Conservation (phyloP, 106 monocot genomes). For the Narthecium ossifragum region DNA sequence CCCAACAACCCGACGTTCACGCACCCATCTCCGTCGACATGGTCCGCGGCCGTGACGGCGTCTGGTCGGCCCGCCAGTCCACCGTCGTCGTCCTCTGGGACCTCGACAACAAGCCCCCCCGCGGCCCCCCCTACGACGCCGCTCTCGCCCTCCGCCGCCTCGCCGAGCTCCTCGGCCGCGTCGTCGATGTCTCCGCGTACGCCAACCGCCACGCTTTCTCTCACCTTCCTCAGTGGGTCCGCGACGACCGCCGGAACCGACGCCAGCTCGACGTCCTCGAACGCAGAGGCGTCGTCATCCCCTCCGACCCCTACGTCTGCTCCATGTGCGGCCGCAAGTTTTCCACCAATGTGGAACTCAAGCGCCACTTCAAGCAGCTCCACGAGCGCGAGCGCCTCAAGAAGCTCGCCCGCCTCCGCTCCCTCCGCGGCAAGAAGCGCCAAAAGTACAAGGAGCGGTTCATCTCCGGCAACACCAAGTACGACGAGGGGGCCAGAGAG, state of each 20-base stretch:
- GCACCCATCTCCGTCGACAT: slow-evolving; percentile 42
- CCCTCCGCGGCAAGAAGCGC: slow-evolving; percentile 83
- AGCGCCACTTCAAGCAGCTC: slow-evolving; percentile 75
- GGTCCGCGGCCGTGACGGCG: slow-evolving; percentile 51
- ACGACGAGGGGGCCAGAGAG: slow-evolving; percentile 68
- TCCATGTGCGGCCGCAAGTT: slow-evolving; percentile 76
- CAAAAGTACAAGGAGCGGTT: slow-evolving; percentile 49
- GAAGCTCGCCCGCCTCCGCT: slow-evolving; percentile 66
- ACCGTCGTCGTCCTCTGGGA: slow-evolving; percentile 88
- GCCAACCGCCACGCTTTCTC: slow-evolving; percentile 96
- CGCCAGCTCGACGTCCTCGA: slow-evolving; percentile 53
- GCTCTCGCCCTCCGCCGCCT: slow-evolving; percentile 56
- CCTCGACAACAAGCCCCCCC: slow-evolving; percentile 99
- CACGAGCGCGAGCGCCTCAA: slow-evolving; percentile 91
- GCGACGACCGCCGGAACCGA: slow-evolving; percentile 53
- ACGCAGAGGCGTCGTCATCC: slow-evolving; percentile 40
- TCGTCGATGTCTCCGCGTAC: slow-evolving; percentile 68
- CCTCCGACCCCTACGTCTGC: slow-evolving; percentile 65
- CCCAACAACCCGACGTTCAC: not conserved
- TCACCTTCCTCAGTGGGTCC: slow-evolving; percentile 81
- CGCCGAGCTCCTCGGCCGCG: slow-evolving; percentile 64
- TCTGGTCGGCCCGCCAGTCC: slow-evolving; percentile 40
- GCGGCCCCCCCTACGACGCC: slow-evolving; percentile 68
- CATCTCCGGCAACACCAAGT: slow-evolving; percentile 61
- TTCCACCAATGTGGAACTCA: slow-evolving; percentile 68